phyloP scores from a whole-genome alignment of 1,139 yeast species.

The Nakaseomyces kungkrabaensis region DNA sequence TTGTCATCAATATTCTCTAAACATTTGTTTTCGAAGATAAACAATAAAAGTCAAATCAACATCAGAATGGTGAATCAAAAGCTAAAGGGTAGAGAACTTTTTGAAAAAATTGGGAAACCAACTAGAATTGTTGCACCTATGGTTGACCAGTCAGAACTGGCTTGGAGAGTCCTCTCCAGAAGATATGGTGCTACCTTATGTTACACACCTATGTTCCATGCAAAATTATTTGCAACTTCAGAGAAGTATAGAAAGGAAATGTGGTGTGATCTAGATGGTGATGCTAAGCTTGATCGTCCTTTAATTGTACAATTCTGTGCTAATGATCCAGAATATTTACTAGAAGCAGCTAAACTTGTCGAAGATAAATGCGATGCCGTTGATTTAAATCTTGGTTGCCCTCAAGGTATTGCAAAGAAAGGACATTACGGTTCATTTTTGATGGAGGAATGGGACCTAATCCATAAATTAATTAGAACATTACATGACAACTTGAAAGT shows the following conservation, averaged over 20 bases:
- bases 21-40: not conserved
- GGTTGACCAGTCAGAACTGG: conserved; percentile 96
- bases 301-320: conserved; percentile 92
- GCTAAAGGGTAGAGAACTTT: conserved; percentile 59
- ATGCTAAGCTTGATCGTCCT: conserved; percentile 58
- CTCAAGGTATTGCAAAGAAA: conserved; percentile 91
- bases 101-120: conserved; percentile 61
- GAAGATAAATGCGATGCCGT: conserved; percentile 89
- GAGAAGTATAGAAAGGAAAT: conserved; percentile 69
- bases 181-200: conserved; percentile 88
- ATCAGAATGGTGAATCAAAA: conserved; percentile 8
- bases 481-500: conserved; percentile 65
- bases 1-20: not conserved
- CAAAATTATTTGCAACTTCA: conserved; percentile 76
- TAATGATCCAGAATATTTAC: conserved; percentile 75
- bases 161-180: conserved; percentile 86
- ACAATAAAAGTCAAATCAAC: not conserved
- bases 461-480: conserved; percentile 57
- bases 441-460: conserved; percentile 94
- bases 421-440: conserved; percentile 93
- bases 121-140: conserved; percentile 90
- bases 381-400: conserved; percentile 92
- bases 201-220: conserved; percentile 96
- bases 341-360: conserved; percentile 74
- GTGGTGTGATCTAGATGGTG: conserved; percentile 71